Percentiles rank a stretch among this genome's conserved stretches.
phyloP scores from a whole-genome alignment of 176 grass and related monocot species.

The Zoysia pacifica region DNA sequence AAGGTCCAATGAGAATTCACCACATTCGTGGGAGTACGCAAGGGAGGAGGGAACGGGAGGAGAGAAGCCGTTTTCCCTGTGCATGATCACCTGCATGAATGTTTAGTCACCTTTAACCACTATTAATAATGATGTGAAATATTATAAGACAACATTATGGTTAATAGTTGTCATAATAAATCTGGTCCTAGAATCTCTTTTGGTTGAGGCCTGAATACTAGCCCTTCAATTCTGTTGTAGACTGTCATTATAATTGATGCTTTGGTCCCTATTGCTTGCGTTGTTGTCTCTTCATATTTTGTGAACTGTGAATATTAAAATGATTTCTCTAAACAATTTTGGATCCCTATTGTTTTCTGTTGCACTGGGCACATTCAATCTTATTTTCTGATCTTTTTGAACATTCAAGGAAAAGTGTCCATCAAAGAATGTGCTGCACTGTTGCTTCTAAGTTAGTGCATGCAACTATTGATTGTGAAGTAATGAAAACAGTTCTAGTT shows the following conservation, averaged over 20 bases:
- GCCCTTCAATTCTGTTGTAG: not conserved
- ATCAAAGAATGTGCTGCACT: not conserved
- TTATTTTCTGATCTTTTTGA: not conserved
- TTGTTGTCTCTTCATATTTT: constrained; percentile 12
- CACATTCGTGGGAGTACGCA: no score
- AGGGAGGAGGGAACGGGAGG: no score
- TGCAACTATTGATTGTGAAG: not conserved
- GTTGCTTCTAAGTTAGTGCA: not conserved
- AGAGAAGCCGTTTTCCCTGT: not conserved
- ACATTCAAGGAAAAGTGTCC: not conserved
- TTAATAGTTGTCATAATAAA: not conserved
- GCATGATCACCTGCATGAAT: not conserved
- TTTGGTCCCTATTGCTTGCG: not conserved
- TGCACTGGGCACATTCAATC: constrained; percentile 4
- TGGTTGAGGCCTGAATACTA: not conserved
- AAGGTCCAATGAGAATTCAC: no score
- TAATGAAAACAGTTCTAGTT: not conserved
- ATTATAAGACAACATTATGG: not conserved
- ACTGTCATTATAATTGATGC: not conserved
- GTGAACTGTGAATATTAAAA: constrained; percentile 18
- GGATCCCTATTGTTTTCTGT: constrained; percentile 7
- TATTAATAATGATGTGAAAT: not conserved
- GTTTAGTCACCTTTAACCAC: not conserved
- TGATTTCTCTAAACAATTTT: not conserved
- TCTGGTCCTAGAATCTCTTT: not conserved